phyloP scores from a whole-genome alignment of 352 stramenopile genomes.

The Phytophthora vignae region DNA sequence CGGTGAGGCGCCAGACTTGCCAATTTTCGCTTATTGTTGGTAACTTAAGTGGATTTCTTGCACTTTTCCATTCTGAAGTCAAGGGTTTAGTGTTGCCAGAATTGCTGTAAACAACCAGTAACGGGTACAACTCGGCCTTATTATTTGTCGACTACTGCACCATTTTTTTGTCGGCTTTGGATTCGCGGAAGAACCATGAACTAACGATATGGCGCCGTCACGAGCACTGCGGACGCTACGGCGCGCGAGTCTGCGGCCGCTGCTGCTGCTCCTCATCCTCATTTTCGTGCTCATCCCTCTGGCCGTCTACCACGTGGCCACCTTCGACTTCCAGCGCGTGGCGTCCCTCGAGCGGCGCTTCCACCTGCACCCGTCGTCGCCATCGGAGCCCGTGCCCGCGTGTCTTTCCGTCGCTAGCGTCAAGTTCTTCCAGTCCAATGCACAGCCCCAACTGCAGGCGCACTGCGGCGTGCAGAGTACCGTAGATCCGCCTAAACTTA shows the following conservation, averaged over 20 bases:
- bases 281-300: conserved; percentile 45
- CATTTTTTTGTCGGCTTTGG: too few species aligned
- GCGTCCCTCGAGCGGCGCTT: conserved; percentile 4
- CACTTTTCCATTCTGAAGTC: too few species aligned
- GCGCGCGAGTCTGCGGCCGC: neutral
- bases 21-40: too few species aligned
- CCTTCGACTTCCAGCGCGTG: conserved; percentile 35
- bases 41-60: too few species aligned
- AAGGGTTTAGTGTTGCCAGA: too few species aligned
- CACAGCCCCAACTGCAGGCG: conserved; percentile 14
- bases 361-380: neutral
- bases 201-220: too few species aligned
- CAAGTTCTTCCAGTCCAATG: neutral
- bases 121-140: too few species aligned
- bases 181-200: too few species aligned
- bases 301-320: conserved; percentile 41
- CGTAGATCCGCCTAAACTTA: neutral
- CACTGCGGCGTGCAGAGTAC: conserved; percentile 1
- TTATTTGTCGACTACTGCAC: too few species aligned
- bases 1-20: too few species aligned
- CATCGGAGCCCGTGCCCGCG: conserved; percentile 2
- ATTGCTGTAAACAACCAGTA: too few species aligned
- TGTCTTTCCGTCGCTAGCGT: conserved; percentile 37
- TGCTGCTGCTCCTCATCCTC: conserved; percentile 38
- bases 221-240: neutral